A percentile compares a stretch with the other conserved stretches of the same genome.
Evolutionary conservation across 164 flowering plant species (phyloP).

Genomic region (Nelumbo lutea): DNA sequence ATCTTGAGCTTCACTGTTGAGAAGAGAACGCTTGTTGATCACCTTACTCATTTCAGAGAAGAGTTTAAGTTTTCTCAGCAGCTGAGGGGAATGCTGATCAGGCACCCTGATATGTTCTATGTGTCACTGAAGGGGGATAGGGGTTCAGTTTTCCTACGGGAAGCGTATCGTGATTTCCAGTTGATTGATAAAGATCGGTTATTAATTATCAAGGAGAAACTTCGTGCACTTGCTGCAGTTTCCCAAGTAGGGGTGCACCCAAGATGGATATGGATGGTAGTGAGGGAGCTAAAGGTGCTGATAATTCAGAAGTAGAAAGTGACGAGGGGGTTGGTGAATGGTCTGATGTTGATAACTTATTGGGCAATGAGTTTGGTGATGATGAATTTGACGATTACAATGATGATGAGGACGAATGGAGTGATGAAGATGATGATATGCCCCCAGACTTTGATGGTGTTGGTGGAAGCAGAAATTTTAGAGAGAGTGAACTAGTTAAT

Average conservation of each 20-base stretch:
- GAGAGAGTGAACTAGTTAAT: constrained; percentile 21
- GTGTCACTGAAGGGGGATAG: constrained; percentile 90
- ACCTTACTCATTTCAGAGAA: constrained; percentile 89
- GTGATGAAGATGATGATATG: constrained; percentile 59
- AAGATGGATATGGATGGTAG: constrained; percentile 12
- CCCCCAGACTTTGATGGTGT: constrained; percentile 80
- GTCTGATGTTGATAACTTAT: constrained; percentile 49
- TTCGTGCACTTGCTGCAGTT: constrained; percentile 71
- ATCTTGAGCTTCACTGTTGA: constrained; percentile 84
- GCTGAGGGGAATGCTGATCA: constrained; percentile 81
- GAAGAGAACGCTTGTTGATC: constrained; percentile 91
- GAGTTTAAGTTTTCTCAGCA: constrained; percentile 94
- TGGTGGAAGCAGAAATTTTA: constrained; percentile 31
- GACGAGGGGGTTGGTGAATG: constrained; percentile 49
- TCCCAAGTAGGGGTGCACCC: constrained; percentile 34
- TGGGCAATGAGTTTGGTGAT: constrained; percentile 35
- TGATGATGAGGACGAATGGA: constrained; percentile 51
- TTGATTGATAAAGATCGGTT: constrained; percentile 74
- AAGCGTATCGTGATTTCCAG: constrained; percentile 77
- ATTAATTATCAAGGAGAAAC: constrained; percentile 77
- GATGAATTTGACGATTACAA: constrained; percentile 31
- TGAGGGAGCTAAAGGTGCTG: constrained; percentile 24
- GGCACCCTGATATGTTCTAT: constrained; percentile 96
- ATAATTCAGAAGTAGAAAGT: constrained; percentile 15
- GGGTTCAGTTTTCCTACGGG: constrained; percentile 87